Evolutionary conservation across 805 yeast genomes (phyloP), one percentile per base, ranked within the genome.

Genomic region (Metschnikowia corniflorae): DNA sequence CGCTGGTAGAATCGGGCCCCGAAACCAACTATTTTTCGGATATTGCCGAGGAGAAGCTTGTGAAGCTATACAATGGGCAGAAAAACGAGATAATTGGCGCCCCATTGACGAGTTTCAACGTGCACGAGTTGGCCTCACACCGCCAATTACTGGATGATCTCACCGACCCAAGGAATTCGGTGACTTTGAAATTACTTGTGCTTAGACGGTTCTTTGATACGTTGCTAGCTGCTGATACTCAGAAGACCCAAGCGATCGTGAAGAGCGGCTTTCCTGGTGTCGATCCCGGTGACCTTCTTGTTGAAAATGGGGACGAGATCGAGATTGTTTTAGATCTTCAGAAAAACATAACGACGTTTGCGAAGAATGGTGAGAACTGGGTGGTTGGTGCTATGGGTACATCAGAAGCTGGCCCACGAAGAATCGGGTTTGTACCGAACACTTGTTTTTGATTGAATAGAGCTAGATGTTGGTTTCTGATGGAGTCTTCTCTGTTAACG

Each of bases 341-440:
- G 37, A 29, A 37, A 23, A 46, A 48, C 13, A 43, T 47, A 35
- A 43, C 55, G 7, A 44, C 54, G 12, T 53, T 51, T 33, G 47
- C 34, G 29, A 32, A 26, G 5, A 49, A 47, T 8, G 48, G 55
- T 5, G 40, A 35, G 8, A 56, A 57, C 33, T 67, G 72, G 72
- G 40, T 58, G 37, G 49, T 67, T 16, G 70, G 70, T 2, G 42
- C 53, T 9, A 41, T 50, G 9, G 14, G 18, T 5, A 30, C 19
- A 2, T 10, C 25, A 4, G 26, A 12, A 10, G 42, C 39, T 3
- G 35, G 40, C 8, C 37, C 39, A 10, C 33, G 32, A 10, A 52
- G 71, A 39, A 43, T 57, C 6, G 72, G 72, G 6, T 62, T 66
- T 43, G 65, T 61, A 7, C 71, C 72, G 3, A 58, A 51, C 29